Evolutionary conservation across 2,329 filamentous ascomycete species (phyloP).

Genomic region (Botrytis squamosa): DNA sequence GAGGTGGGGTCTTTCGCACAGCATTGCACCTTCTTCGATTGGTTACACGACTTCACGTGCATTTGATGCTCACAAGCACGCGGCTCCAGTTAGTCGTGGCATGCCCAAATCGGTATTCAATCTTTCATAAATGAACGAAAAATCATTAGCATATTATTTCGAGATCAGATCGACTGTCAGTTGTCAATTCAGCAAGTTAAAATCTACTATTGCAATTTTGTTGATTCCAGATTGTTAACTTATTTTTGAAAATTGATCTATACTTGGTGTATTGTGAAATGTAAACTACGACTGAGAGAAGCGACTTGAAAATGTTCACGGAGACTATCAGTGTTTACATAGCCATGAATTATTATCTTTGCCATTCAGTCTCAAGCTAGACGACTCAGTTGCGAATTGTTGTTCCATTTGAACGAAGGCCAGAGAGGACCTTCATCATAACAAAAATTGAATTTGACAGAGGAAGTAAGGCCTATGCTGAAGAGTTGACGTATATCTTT

Average conservation of each 20-base stretch:
- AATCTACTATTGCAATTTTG: background rate
- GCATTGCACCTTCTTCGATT: background rate
- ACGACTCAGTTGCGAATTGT: background rate
- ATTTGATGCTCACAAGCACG: background rate
- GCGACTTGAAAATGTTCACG: background rate
- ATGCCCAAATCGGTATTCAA: background rate
- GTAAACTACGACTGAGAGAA: background rate
- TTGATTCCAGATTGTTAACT: background rate
- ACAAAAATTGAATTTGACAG: background rate
- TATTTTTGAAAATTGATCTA: background rate
- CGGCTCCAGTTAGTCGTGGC: background rate
- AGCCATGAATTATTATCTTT: background rate
- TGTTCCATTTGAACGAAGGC: background rate
- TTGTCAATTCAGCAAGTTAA: background rate
- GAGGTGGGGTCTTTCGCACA: background rate
- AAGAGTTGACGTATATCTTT: constrained; percentile 40
- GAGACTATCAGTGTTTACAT: background rate
- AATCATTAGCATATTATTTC: background rate
- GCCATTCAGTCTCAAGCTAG: background rate
- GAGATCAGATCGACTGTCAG: background rate
- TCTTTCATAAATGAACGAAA: background rate
- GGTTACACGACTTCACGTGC: background rate
- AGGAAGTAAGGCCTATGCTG: background rate
- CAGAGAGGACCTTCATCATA: background rate
- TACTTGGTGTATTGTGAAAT: background rate